These are phyloP conservation scores for Globisporangium abappressorium DNA, from an alignment of 352 stramenopile species.

Conservation along the genomic window DNA sequence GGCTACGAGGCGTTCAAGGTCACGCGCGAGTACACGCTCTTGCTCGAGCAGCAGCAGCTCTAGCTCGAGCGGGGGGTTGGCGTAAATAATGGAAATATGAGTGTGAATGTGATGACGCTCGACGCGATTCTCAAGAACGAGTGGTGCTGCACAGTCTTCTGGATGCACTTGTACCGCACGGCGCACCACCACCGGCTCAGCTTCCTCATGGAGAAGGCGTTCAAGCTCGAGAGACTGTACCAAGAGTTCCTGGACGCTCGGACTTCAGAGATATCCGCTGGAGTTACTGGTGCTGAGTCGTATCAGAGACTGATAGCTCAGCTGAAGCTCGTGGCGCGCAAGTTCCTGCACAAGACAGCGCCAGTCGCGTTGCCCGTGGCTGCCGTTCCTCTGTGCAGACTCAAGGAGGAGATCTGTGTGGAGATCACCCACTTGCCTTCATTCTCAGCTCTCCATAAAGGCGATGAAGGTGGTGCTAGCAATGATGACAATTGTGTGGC, in stretches of 20 bases:
- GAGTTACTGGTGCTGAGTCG: neutral
- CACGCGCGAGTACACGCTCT: constrained; percentile 29
- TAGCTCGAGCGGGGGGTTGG: constrained; percentile 1
- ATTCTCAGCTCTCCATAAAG: neutral
- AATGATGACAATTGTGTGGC: constrained; percentile 2
- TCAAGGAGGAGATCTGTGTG: constrained; percentile 28
- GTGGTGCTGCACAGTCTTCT: constrained; percentile 73
- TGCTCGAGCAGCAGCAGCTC: constrained; percentile 20
- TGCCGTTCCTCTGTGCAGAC: constrained; percentile 15
- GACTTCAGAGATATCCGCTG: neutral
- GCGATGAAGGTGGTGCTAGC: too few species aligned
- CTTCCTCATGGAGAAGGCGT: constrained; percentile 56
- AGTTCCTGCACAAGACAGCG: constrained; percentile 24
- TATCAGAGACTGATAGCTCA: constrained; percentile 15
- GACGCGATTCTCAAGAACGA: constrained; percentile 61
- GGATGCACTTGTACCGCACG: constrained; percentile 61
- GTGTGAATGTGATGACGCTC: constrained; percentile 27
- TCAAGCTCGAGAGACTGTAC: constrained; percentile 44
- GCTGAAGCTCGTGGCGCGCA: constrained; percentile 23
- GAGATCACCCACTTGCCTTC: constrained; percentile 18
- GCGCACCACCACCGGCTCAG: constrained; percentile 50
- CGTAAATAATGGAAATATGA: neutral
- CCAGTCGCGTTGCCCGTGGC: constrained; percentile 22
- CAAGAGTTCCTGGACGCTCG: neutral
- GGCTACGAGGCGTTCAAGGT: constrained; percentile 32